Base-by-base conservation (phyloP, 352 stramenopile species). In the Pythium grandisporangium region DNA sequence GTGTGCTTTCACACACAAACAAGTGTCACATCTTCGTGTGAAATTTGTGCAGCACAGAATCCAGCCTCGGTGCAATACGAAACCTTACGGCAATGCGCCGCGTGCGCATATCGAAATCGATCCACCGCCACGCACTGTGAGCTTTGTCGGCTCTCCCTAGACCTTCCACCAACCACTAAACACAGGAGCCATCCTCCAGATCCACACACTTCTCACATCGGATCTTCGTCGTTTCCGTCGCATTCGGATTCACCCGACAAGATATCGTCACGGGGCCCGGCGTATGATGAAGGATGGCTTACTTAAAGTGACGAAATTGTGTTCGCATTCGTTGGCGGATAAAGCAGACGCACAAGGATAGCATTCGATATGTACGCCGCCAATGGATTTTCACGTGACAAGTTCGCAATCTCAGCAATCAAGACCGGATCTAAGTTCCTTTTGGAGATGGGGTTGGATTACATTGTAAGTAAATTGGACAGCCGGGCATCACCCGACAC, bases 11-110 rank as follows among this genome's bases (percentile, higher is more conserved):
- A 85, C 46, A 70, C 55, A 5, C 78, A 91, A 42, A 84, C 63
- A 19, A 66, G 51, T 30, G 21, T 51, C 0, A 74, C 61, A 0
- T 21, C 48, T 2, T 57, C 48, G 14, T 91, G 78, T 29, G 72
- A 89, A 52, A 88, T 91, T 34, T 91, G 78, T 42, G 74, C 72
- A 14, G 59, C 78, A 14, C 63, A 84, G 30, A 82, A 91, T 38
- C 72, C 77, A 13, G 55, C 66, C 7, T 79, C 64, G 2, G 53
- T 70, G 2, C 58, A 70, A 21, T 68, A 69, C 37, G 58, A 75
- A 37, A 63, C 58, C 41, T 46, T 81, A 3, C 42, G 78, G 16
- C 73, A 84, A 32, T 91, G 74, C 44, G 50, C 49, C n/a, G 58
- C 66, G 5, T 91, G 78, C 20, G 62, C 60, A 1, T 88, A 87